A percentile compares a stretch with the other conserved stretches of the same genome.
phyloP scores from a whole-genome alignment of 164 flowering plant genomes.

The Aristolochia fimbriata region DNA sequence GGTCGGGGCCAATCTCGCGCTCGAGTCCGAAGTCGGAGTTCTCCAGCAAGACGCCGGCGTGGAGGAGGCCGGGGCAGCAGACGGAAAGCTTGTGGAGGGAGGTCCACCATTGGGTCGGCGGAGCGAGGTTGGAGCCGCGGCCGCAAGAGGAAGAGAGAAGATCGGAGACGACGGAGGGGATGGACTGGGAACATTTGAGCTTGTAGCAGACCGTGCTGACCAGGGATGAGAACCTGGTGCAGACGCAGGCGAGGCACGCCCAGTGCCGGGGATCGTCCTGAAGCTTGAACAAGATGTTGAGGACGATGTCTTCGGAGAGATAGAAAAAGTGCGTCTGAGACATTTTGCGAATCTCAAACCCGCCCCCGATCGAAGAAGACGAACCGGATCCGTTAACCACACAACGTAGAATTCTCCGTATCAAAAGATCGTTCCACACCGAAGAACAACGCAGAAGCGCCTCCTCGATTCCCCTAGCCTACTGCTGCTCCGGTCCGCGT shows the following conservation, averaged over 20 bases:
- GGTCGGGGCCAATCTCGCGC: constrained; percentile 78
- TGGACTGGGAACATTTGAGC: constrained; percentile 38
- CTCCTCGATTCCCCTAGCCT: not conserved
- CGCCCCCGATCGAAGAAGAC: not conserved
- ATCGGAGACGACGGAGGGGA: constrained; percentile 63
- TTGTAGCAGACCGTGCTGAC: constrained; percentile 48
- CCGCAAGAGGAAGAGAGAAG: constrained; percentile 23
- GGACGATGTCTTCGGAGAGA: constrained; percentile 73
- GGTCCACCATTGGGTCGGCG: constrained; percentile 67
- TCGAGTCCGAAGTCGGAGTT: constrained; percentile 88
- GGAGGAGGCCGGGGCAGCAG: constrained; percentile 91
- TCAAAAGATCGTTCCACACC: not conserved
- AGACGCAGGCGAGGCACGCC: constrained; percentile 78
- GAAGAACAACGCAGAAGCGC: not conserved
- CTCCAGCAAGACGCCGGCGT: constrained; percentile 72
- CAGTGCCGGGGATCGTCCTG: constrained; percentile 77
- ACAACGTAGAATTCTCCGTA: not conserved
- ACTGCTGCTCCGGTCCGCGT: too few relatives aligned
- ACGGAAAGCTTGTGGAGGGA: constrained; percentile 73
- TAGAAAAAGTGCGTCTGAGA: constrained; percentile 5
- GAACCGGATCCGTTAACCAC: not conserved
- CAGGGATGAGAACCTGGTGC: constrained; percentile 53
- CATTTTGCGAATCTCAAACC: not conserved
- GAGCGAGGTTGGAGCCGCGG: constrained; percentile 4
- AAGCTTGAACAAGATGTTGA: constrained; percentile 59